Evolutionary conservation across 768 basidiomycete species (phyloP).

Genomic region (Naematelia aurantialba): DNA sequence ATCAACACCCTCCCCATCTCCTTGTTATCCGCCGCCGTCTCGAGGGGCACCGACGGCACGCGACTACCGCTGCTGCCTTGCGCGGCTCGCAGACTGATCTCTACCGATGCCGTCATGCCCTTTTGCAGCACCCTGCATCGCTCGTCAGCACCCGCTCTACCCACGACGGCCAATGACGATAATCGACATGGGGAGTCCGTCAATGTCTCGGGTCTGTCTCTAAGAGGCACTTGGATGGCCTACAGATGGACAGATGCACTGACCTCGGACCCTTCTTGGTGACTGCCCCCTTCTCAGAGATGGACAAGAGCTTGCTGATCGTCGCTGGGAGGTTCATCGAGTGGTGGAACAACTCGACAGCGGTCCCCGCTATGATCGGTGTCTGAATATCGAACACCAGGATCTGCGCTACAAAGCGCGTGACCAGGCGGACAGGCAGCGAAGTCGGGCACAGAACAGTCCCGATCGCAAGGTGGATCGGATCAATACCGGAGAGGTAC

Average conservation of each 20-base stretch:
- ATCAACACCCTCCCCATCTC: conserved; percentile 92
- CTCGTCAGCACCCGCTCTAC: not conserved
- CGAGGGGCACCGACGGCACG: conserved; percentile 70
- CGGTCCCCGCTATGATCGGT: conserved; percentile 81
- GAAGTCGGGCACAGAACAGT: conserved; percentile 77
- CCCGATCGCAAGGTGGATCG: conserved; percentile 79
- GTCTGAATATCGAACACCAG: conserved; percentile 89
- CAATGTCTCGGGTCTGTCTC: too few relatives aligned
- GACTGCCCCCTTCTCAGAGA: conserved; percentile 73
- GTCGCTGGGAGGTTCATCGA: conserved; percentile 88
- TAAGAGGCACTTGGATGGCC: not conserved
- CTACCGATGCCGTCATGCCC: conserved; percentile 75
- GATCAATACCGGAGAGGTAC: conserved; percentile 76
- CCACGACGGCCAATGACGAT: not conserved
- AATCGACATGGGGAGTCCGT: too few relatives aligned
- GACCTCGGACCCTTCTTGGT: conserved; percentile 78
- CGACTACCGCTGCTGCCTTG: conserved; percentile 54
- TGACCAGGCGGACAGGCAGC: conserved; percentile 70
- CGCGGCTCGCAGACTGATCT: conserved; percentile 67
- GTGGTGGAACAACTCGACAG: conserved; percentile 93
- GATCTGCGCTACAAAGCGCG: conserved; percentile 75
- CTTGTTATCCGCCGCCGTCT: conserved; percentile 81
- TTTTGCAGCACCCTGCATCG: conserved; percentile 75
- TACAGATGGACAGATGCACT: conserved; percentile 22
- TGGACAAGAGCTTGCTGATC: conserved; percentile 72